A percentile compares a stretch with the other conserved stretches of the same genome.
Evolutionary conservation across 108 stramenopile genomes (phyloP).

Genomic region (Discostella stelligeroides): DNA sequence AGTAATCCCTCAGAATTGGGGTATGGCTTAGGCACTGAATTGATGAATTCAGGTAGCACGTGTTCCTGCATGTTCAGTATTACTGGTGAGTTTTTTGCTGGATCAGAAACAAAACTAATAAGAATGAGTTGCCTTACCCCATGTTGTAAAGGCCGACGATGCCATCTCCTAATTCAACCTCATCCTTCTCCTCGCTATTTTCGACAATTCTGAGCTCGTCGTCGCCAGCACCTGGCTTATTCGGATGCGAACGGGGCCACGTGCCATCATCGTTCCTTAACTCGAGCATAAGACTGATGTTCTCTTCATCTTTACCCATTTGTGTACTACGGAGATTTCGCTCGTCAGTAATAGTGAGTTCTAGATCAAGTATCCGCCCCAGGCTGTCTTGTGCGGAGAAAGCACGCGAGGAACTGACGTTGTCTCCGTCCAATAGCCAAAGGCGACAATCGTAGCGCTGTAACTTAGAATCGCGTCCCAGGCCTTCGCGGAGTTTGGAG

Average conservation of each 20-base stretch:
- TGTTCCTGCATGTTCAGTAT: constrained; percentile 65
- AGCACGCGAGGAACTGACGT: constrained; percentile 26
- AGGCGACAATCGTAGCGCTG: constrained; percentile 58
- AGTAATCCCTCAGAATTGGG: constrained; percentile 91
- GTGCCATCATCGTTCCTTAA: constrained; percentile 70
- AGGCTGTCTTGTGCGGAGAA: constrained; percentile 28
- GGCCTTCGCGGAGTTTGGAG: constrained; percentile 69
- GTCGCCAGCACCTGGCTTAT: neutral
- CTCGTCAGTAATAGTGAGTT: constrained; percentile 71
- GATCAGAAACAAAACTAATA: neutral
- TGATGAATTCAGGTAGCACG: constrained; percentile 95
- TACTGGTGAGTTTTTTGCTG: neutral
- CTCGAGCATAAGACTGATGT: constrained; percentile 74
- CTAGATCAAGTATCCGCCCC: constrained; percentile 71
- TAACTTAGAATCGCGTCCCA: constrained; percentile 66
- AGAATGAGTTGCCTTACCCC: constrained; percentile 55
- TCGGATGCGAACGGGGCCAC: constrained; percentile 68
- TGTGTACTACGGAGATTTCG: constrained; percentile 48
- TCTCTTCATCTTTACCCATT: constrained; percentile 40
- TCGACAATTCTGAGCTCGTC: constrained; percentile 4
- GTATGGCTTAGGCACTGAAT: constrained; percentile 96
- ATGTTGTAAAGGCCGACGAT: constrained; percentile 88
- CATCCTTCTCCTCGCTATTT: constrained; percentile 26
- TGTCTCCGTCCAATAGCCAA: constrained; percentile 63
- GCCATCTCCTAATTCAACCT: constrained; percentile 72